Percentiles rank a stretch among this genome's conserved stretches.
Conservation (phyloP, 441 rosid genomes). For the Mallotus japonicus region DNA sequence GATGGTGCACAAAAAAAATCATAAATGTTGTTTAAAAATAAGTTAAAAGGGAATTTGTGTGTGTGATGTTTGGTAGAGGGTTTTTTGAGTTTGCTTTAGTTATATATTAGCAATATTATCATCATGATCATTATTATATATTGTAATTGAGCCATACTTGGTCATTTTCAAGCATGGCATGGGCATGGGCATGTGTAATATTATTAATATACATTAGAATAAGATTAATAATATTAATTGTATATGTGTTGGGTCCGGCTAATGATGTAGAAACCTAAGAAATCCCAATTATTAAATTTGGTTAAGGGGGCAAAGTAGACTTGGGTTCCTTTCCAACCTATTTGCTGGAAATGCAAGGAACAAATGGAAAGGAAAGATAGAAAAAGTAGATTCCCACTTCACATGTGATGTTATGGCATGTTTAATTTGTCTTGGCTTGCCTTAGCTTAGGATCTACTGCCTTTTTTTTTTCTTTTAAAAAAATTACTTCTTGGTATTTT, state of each 20-base stretch:
- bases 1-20: no score
- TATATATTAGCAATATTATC: slow-evolving; percentile 13
- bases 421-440: slow-evolving; percentile 30
- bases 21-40: not conserved
- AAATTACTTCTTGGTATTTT: not conserved
- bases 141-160: slow-evolving; percentile 22
- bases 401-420: slow-evolving; percentile 45
- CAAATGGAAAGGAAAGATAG: slow-evolving; percentile 16
- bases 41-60: not conserved
- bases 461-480: not conserved
- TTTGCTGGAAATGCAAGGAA: slow-evolving; percentile 43
- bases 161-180: slow-evolving; percentile 12
- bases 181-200: slow-evolving; percentile 9
- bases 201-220: not conserved
- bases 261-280: slow-evolving; percentile 30
- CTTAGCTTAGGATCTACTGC: not conserved
- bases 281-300: slow-evolving; percentile 5
- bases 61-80: not conserved
- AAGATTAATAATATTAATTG: slow-evolving; percentile 8
- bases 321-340: slow-evolving; percentile 37
- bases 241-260: slow-evolving; percentile 24
- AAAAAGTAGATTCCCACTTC: slow-evolving; percentile 52
- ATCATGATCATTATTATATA: not conserved
- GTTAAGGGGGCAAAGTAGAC: slow-evolving; percentile 24
- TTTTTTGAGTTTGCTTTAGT: not conserved